These are phyloP conservation scores for Novymonas esmeraldas DNA, from an alignment of 208 protist species.

Conservation along the genomic window DNA sequence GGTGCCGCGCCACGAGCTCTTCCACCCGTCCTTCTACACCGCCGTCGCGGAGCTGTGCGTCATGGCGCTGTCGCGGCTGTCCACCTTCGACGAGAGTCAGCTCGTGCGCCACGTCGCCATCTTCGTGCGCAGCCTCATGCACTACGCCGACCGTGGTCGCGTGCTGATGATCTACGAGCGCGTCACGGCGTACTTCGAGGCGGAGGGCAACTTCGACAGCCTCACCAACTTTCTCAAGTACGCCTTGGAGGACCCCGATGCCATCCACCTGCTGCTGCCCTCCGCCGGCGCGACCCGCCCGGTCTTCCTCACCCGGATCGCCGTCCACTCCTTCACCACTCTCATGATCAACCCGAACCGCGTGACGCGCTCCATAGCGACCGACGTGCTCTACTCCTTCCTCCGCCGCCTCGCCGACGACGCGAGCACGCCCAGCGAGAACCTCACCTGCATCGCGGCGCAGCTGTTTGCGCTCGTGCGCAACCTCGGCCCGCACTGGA, in stretches of 20 bases:
- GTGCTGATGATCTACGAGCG: slow-evolving; percentile 59
- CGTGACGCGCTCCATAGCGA: slow-evolving; percentile 43
- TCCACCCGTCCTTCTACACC: slow-evolving; percentile 70
- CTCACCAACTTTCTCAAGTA: slow-evolving; percentile 71
- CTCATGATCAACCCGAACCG: slow-evolving; percentile 64
- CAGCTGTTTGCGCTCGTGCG: slow-evolving; percentile 73
- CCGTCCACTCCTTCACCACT: slow-evolving; percentile 57
- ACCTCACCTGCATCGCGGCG: slow-evolving; percentile 62
- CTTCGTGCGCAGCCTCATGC: slow-evolving; percentile 72
- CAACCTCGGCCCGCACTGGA: slow-evolving; percentile 65
- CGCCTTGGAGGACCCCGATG: slow-evolving; percentile 71
- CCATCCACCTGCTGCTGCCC: slow-evolving; percentile 65
- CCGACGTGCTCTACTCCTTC: slow-evolving; percentile 69
- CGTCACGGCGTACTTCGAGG: slow-evolving; percentile 63
- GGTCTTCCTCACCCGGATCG: slow-evolving; percentile 73
- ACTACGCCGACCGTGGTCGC: slow-evolving; percentile 76
- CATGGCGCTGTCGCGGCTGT: slow-evolving; percentile 53
- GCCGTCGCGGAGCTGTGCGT: slow-evolving; percentile 68
- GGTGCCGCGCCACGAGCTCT: slow-evolving; percentile 47
- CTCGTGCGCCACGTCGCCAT: slow-evolving; percentile 69
- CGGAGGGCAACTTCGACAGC: slow-evolving; percentile 58
- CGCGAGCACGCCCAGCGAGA: slow-evolving; percentile 49
- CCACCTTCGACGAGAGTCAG: slow-evolving; percentile 55
- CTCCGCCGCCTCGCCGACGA: slow-evolving; percentile 69
- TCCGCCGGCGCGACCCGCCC: slow-evolving; percentile 41